phyloP scores from a whole-genome alignment of 345 rosid genomes.

The Dimocarpus longan region DNA sequence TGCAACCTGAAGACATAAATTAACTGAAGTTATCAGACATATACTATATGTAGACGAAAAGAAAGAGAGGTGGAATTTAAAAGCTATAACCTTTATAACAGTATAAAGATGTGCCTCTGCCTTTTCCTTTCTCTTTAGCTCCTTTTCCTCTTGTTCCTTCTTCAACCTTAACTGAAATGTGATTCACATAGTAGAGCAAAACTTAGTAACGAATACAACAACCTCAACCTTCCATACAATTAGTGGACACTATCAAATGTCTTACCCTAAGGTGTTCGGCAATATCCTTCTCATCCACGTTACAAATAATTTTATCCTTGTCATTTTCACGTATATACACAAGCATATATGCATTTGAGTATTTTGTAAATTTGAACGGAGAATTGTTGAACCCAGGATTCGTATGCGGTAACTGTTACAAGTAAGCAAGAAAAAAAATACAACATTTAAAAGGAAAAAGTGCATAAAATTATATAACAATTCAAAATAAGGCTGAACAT shows the following conservation, averaged over 20 bases:
- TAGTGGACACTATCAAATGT: not conserved
- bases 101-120: conserved; percentile 66
- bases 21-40: not conserved
- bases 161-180: conserved; percentile 50
- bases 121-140: conserved; percentile 57
- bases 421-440: not conserved
- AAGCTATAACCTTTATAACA: conserved; percentile 46
- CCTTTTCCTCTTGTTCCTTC: conserved; percentile 68
- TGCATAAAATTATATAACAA: conserved; percentile 10
- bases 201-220: not conserved
- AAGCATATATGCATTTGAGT: conserved; percentile 98
- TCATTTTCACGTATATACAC: conserved; percentile 95
- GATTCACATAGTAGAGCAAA: not conserved
- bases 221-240: not conserved
- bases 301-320: conserved; percentile 91
- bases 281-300: conserved; percentile 96
- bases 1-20: conserved; percentile 45
- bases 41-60: not conserved
- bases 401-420: conserved; percentile 75
- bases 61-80: not conserved
- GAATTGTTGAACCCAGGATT: conserved; percentile 93
- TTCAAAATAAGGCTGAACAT: conserved; percentile 11
- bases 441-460: not conserved
- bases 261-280: conserved; percentile 93
- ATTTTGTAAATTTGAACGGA: conserved; percentile 94